Percentiles rank a stretch among this genome's conserved stretches.
These are phyloP conservation scores for Lactifluus echinatus DNA, from an alignment of 768 basidiomycete genomes.

Conservation along the genomic window DNA sequence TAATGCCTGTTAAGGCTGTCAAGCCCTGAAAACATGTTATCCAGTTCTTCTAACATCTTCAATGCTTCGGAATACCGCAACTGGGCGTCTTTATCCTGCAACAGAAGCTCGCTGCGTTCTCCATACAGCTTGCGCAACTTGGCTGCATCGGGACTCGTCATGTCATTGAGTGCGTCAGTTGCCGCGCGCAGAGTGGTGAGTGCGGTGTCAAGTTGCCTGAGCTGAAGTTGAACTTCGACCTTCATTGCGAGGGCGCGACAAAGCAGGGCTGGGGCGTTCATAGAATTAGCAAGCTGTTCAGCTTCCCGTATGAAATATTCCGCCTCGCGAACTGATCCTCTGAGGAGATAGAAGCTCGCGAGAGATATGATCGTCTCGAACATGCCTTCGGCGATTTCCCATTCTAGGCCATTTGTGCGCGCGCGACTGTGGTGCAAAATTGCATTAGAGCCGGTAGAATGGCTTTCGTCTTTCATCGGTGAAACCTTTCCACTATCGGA, in stretches of 20 bases:
- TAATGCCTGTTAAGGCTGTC: slow-evolving; percentile 37
- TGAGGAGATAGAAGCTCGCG: slow-evolving; percentile 50
- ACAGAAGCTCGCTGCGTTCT: slow-evolving; percentile 38
- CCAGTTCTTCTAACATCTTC: slow-evolving; percentile 53
- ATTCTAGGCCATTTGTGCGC: slow-evolving; percentile 53
- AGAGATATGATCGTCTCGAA: slow-evolving; percentile 58
- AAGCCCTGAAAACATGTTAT: slow-evolving; percentile 42
- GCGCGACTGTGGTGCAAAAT: slow-evolving; percentile 22
- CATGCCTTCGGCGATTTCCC: slow-evolving; percentile 69
- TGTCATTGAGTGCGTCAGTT: slow-evolving; percentile 36
- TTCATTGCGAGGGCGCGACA: slow-evolving; percentile 58
- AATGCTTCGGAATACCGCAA: slow-evolving; percentile 49
- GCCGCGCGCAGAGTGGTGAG: slow-evolving; percentile 45
- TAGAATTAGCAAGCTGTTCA: slow-evolving; percentile 55
- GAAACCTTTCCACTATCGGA: slow-evolving; percentile 36
- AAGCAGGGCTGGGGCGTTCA: slow-evolving; percentile 56
- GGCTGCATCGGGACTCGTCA: slow-evolving; percentile 48
- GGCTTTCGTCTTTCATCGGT: slow-evolving; percentile 26
- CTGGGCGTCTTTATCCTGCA: slow-evolving; percentile 39
- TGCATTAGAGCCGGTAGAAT: slow-evolving; percentile 18
- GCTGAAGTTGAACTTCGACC: slow-evolving; percentile 61
- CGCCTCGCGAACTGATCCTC: slow-evolving; percentile 80
- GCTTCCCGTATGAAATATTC: slow-evolving; percentile 80
- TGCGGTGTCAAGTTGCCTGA: slow-evolving; percentile 52
- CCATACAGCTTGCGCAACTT: slow-evolving; percentile 50